Percentiles rank a stretch among this genome's conserved stretches.
phyloP scores from a whole-genome alignment of 345 rosid genomes.

The Trapa incisa region DNA sequence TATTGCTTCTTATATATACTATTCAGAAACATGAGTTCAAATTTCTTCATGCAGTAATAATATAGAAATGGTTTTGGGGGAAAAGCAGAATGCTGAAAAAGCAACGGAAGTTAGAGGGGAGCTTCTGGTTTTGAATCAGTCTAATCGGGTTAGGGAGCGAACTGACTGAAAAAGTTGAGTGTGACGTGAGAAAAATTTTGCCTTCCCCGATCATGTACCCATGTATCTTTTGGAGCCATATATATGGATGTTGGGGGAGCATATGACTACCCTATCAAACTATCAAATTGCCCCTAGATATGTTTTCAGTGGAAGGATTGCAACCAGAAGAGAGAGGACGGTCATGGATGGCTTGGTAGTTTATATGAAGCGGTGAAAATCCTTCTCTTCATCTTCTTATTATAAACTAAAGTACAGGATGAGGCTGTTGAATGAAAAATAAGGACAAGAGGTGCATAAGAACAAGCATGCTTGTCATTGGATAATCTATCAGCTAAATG shows the following conservation, averaged over 20 bases:
- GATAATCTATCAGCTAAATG: no score
- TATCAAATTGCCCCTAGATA: not conserved
- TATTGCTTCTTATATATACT: not conserved
- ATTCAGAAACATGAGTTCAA: no score
- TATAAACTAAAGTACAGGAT: no score
- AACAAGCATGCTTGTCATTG: no score
- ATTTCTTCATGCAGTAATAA: no score
- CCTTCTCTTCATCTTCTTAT: not conserved
- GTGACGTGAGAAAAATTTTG: conserved; percentile 3
- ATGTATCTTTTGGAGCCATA: not conserved
- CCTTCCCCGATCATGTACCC: not conserved
- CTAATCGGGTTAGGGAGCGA: conserved; percentile 5
- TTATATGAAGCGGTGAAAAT: not conserved
- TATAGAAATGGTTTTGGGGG: not conserved
- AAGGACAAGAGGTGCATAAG: no score
- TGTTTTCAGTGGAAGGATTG: not conserved
- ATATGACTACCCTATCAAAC: not conserved
- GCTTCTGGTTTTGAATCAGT: conserved; percentile 9
- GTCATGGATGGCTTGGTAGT: not conserved
- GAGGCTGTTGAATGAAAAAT: no score
- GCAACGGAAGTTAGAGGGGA: not conserved
- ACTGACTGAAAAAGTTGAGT: conserved; percentile 2
- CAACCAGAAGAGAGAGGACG: not conserved
- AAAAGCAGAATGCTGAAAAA: not conserved
- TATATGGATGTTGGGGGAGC: not conserved